Base-by-base conservation (phyloP, 2,329 filamentous ascomycete genomes). In the Alternaria sp. region DNA sequence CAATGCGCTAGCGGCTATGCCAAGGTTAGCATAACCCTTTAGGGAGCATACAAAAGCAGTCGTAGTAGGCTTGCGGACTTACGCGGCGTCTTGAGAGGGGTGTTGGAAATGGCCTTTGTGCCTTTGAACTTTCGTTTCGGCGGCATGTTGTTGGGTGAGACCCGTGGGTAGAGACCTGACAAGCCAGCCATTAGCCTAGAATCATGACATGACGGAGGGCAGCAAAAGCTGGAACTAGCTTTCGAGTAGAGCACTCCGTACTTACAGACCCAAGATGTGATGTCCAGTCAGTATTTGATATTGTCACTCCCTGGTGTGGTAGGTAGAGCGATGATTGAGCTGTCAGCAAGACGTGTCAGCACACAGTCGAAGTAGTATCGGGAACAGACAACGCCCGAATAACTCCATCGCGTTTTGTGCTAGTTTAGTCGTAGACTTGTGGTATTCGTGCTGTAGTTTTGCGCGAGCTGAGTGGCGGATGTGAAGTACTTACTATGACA, bases 21-120 rank as follows among this genome's bases (percentile, higher is more conserved):
- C 75, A 78, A 77, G 73, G 65, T 74, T 75, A 75, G 71, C 72
- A 74, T 70, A 61, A 61, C 56, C 59, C 42, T 56, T 62, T 57
- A 62, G 56, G 57, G 56, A 65, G 62, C 63, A 62, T 68, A 51
- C 53, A 60, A 52, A 62, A 57, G 39, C 57, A 47, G 58, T 49
- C 51, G 54, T 28, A 62, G 18, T 38, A 54, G 61, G 56, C 44
- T 47, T 46, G 43, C 26, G 55, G 42, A 67, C 72, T 34, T 72
- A 75, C 69, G 59, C 48, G 66, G 57, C 55, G 63, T 51, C 52
- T 67, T 70, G 41, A 54, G 51, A 48, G 72, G 48, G 22, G 63
- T 57, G 36, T 58, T 46, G 44, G 64, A 51, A 18, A 47, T 38
- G 54, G 63, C 51, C 59, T 73, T 73, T 55, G 59, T 57, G 34